Base-by-base conservation (phyloP, 768 basidiomycete species). In the Mycena belliarum region DNA sequence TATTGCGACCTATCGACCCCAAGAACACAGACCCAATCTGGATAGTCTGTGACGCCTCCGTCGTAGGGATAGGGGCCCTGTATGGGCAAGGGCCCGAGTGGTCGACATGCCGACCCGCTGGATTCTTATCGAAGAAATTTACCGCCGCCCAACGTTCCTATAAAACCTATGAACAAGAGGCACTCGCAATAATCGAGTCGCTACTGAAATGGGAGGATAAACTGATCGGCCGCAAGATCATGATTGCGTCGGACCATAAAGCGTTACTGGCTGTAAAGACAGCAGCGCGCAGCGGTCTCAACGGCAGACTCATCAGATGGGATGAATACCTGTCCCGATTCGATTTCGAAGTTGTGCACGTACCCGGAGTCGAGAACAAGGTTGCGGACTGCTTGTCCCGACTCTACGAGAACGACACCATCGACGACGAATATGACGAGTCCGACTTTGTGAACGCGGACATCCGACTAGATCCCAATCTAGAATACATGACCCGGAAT, bases 171-270 rank as follows among this genome's bases (percentile, higher is more conserved):
- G 63, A 68, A 33, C 61, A 58, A 3, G 64, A 65, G 21, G 51
- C 60, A 14, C 44, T 65, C 8, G 63, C 44, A 0, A 47, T 65
- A 0, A 38, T 65, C 0, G 63, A 66, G 29, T 52, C 48, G 3
- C 37, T 73, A 0, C 12, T 71, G 7, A 71, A 70, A 29, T 74
- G 67, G 71, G 70, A 72, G 45, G 69, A 73, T 33, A 71, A 73
- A 26, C 62, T 73, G 0, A 40, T 74, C 0, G 67, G 71, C 2
- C 55, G 52, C 9, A 25, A 35, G 2, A 57, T 74, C 16, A 61
- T 33, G 0, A 57, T 75, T 1, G 51, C 70, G 0, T 70, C 69
- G 0, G 69, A 74, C 49, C 72, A 75, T 43, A 49, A 69, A 24
- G 65, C 68, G 0, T 63, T 74, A 2, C 55, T 60, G 25, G 43